Conservation (phyloP, 2,329 filamentous ascomycete species). For the Hypoxylon sp. region DNA sequence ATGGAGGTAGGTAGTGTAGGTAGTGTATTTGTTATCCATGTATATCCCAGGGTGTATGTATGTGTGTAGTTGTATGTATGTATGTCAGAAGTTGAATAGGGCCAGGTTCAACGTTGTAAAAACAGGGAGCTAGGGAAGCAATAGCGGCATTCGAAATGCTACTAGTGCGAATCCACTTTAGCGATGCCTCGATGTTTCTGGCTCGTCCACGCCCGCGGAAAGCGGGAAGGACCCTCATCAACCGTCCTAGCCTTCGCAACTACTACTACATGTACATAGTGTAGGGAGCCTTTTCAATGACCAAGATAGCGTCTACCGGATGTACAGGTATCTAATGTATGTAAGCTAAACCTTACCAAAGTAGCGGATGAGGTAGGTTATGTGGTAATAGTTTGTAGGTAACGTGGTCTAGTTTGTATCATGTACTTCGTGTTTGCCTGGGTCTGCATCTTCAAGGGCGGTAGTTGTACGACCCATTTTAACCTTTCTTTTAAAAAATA, state of each 20-base stretch:
- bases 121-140: constrained; percentile 10
- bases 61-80: constrained; percentile 23
- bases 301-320: constrained; percentile 30
- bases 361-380: neutral
- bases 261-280: neutral
- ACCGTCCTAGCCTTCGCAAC: constrained; percentile 34
- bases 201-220: constrained; percentile 52
- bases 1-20: constrained; percentile 38
- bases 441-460: neutral
- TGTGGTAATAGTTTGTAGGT: neutral
- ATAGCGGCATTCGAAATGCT: constrained; percentile 43
- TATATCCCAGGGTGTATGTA: neutral
- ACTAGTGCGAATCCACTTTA: constrained; percentile 43
- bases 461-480: constrained; percentile 21
- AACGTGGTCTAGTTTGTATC: constrained; percentile 12
- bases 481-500: neutral
- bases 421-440: constrained; percentile 9
- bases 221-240: constrained; percentile 50
- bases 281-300: constrained; percentile 19
- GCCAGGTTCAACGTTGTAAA: constrained; percentile 14
- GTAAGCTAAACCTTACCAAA: constrained; percentile 8
- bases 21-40: neutral
- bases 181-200: constrained; percentile 35
- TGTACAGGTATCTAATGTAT: constrained; percentile 10
- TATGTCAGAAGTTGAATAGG: constrained; percentile 31